These are phyloP conservation scores for Neurospora sp. DNA, from an alignment of 495 filamentous ascomycete genomes.

Conservation along the genomic window DNA sequence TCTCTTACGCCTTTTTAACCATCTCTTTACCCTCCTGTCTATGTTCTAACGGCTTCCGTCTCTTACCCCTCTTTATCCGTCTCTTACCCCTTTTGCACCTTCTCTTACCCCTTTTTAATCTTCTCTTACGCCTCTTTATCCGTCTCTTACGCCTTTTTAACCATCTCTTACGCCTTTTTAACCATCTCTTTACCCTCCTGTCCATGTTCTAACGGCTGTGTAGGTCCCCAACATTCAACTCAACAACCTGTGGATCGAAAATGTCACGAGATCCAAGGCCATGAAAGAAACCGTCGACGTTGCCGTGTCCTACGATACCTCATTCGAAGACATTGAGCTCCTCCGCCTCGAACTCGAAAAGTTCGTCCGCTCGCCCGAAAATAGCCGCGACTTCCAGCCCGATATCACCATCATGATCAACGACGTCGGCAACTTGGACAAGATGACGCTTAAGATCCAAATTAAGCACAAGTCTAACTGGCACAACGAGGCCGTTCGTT, in stretches of 20 bases:
- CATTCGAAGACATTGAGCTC: conserved; percentile 75
- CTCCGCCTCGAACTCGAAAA: conserved; percentile 69
- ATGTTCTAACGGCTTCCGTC: no score
- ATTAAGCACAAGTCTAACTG: conserved; percentile 95
- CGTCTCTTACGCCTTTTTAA: background rate
- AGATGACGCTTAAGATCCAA: conserved; percentile 69
- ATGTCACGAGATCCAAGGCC: conserved; percentile 76
- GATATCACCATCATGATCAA: conserved; percentile 69
- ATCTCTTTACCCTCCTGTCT: no score
- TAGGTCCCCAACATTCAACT: conserved; percentile 76
- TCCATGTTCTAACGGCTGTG: background rate
- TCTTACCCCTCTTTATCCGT: no score
- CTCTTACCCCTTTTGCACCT: no score
- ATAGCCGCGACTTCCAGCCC: conserved; percentile 82
- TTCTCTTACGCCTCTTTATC: no score
- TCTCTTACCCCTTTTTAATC: no score
- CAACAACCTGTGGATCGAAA: conserved; percentile 88
- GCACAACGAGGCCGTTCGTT: conserved; percentile 80
- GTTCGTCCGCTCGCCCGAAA: conserved; percentile 80
- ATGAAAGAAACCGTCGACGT: conserved; percentile 84
- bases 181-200: background rate
- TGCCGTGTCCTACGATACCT: conserved; percentile 72
- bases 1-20: background rate
- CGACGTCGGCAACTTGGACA: conserved; percentile 78
- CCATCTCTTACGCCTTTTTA: background rate